A percentile compares a stretch with the other conserved stretches of the same genome.
phyloP scores from a whole-genome alignment of 257 asterid genomes.

The Pogostemon cablin region DNA sequence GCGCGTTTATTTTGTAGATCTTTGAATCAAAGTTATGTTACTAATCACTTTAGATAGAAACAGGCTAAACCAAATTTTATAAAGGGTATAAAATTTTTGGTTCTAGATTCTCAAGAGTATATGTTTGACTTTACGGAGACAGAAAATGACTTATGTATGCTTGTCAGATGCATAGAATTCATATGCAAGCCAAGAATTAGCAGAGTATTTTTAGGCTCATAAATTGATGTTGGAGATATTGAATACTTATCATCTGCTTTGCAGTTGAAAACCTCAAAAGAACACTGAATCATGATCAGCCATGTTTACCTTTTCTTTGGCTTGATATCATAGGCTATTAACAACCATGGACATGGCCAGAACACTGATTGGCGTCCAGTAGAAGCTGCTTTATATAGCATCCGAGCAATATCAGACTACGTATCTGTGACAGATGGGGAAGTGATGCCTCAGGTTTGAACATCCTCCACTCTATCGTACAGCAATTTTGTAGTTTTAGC shows the following conservation, averaged over 20 bases:
- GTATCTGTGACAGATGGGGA: slow-evolving; percentile 79
- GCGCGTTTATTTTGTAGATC: slow-evolving; percentile 23
- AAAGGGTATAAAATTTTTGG: slow-evolving; percentile 16
- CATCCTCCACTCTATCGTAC: slow-evolving; percentile 29
- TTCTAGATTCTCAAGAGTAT: slow-evolving; percentile 24
- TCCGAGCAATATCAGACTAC: slow-evolving; percentile 88
- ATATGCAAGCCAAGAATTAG: slow-evolving; percentile 20
- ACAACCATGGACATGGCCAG: slow-evolving; percentile 53
- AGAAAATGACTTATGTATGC: slow-evolving; percentile 10
- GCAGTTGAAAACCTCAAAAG: slow-evolving; percentile 22
- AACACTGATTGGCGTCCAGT: slow-evolving; percentile 82
- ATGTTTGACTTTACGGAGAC: slow-evolving; percentile 18
- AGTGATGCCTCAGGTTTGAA: slow-evolving; percentile 89
- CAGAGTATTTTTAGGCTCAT: slow-evolving; percentile 2
- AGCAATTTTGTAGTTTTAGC: slow-evolving; percentile 18
- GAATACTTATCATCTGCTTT: slow-evolving; percentile 18
- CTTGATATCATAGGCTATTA: slow-evolving; percentile 58
- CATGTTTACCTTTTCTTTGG: slow-evolving; percentile 30
- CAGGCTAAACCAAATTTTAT: slow-evolving; percentile 12
- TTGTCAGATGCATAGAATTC: slow-evolving; percentile 19
- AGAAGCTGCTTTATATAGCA: slow-evolving; percentile 94
- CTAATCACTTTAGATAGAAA: slow-evolving; percentile 5
- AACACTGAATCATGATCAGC: not conserved
- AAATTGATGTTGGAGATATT: slow-evolving; percentile 26
- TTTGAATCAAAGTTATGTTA: slow-evolving; percentile 9